Conservation (phyloP, 2,329 filamentous ascomycete species). For the Apiospora kogelbergensis region DNA sequence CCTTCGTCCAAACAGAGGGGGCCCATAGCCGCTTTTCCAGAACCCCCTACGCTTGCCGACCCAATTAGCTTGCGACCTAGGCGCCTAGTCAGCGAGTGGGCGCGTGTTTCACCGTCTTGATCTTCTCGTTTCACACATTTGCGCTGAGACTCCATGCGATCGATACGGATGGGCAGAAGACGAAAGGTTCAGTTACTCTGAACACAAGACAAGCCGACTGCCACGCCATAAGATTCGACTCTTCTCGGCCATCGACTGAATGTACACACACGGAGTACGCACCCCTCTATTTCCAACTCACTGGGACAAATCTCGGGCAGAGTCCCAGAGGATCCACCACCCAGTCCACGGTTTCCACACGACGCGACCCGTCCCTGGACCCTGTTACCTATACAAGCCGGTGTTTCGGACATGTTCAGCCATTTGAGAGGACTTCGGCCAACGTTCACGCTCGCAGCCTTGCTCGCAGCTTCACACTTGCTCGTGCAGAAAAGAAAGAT, state of each 20-base stretch:
- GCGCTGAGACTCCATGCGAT: not conserved
- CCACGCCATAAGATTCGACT: too few relatives aligned
- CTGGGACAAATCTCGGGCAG: not conserved
- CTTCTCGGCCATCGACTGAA: too few relatives aligned
- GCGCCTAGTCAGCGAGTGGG: slow-evolving; percentile 2
- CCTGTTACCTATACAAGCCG: not conserved
- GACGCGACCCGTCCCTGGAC: not conserved
- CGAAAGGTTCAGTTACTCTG: not conserved
- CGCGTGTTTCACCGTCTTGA: slow-evolving; percentile 5
- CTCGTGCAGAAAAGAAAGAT: not conserved
- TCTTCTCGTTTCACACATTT: not conserved
- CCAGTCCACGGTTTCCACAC: not conserved
- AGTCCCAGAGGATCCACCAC: not conserved
- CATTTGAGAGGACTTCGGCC: not conserved
- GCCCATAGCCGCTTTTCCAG: slow-evolving; percentile 2
- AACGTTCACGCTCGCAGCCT: not conserved
- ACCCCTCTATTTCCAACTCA: not conserved
- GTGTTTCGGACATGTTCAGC: not conserved
- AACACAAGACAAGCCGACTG: too few relatives aligned
- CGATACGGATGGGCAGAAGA: not conserved
- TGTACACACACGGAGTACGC: not conserved
- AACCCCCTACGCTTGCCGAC: not conserved
- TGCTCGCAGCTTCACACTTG: not conserved
- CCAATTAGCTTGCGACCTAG: not conserved
- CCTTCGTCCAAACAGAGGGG: not conserved